Evolutionary conservation across 1,139 yeast genomes (phyloP).

Genomic region (Yamadazyma triangularis): DNA sequence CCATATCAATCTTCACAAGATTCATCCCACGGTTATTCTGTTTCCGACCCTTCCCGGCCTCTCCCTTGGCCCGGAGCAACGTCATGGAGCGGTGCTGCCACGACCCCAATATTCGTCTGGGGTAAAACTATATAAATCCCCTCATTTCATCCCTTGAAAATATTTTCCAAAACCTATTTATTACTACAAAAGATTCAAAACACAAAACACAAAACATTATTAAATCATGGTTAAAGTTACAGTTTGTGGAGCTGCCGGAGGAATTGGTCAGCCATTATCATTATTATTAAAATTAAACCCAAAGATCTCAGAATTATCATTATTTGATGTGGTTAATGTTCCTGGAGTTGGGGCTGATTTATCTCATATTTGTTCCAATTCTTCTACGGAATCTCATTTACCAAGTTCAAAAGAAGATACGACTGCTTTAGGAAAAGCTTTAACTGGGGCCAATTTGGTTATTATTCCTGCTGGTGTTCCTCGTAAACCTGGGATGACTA

Average conservation of each 20-base stretch:
- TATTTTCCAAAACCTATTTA: too few relatives aligned
- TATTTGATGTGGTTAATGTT: slow-evolving; percentile 90
- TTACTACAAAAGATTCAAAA: too few relatives aligned
- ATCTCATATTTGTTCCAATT: slow-evolving; percentile 88
- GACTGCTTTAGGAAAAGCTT: slow-evolving; percentile 68
- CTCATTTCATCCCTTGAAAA: neutral
- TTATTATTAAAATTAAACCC: slow-evolving; percentile 83
- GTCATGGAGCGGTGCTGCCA: too few relatives aligned
- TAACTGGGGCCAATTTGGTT: slow-evolving; percentile 80
- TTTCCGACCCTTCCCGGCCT: too few relatives aligned
- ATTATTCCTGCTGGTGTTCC: slow-evolving; percentile 99
- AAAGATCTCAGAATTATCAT: slow-evolving; percentile 77
- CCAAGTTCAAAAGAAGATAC: slow-evolving; percentile 68
- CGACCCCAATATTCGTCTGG: slow-evolving; percentile 1
- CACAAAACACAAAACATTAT: too few relatives aligned
- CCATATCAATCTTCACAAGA: too few relatives aligned
- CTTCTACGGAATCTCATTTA: slow-evolving; percentile 75
- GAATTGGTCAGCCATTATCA: slow-evolving; percentile 98
- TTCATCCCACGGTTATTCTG: too few relatives aligned
- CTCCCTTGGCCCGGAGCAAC: too few relatives aligned
- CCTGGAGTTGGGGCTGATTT: slow-evolving; percentile 98
- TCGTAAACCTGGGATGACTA: slow-evolving; percentile 99
- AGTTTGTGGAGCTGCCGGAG: slow-evolving; percentile 96
- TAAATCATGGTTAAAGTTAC: slow-evolving; percentile 65
- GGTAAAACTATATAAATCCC: slow-evolving; percentile 1